These are phyloP conservation scores for Boletellus ananas DNA, from an alignment of 768 basidiomycete genomes.

Conservation along the genomic window DNA sequence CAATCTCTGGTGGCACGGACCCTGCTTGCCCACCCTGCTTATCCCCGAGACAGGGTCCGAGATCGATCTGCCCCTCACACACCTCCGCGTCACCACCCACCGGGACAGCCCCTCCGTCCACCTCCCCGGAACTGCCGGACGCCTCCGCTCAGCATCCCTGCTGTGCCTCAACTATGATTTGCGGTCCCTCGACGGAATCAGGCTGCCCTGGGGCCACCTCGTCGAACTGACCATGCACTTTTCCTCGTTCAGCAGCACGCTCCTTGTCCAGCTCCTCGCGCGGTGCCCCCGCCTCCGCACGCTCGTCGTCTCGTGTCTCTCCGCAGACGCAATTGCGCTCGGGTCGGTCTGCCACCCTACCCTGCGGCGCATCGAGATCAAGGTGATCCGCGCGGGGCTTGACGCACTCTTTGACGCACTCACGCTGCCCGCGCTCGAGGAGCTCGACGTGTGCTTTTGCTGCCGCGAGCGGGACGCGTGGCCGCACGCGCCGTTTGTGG, in stretches of 20 bases:
- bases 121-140: slow-evolving; percentile 14
- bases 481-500: slow-evolving; percentile 26
- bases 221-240: slow-evolving; percentile 29
- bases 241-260: slow-evolving; percentile 17
- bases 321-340: slow-evolving; percentile 12
- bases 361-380: slow-evolving; percentile 27
- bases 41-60: neutral
- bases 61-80: slow-evolving; percentile 11
- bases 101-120: slow-evolving; percentile 11
- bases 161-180: slow-evolving; percentile 21
- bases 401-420: slow-evolving; percentile 17
- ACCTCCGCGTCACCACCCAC: slow-evolving; percentile 20
- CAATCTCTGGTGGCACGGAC: slow-evolving; percentile 34
- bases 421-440: slow-evolving; percentile 27
- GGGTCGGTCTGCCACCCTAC: slow-evolving; percentile 17
- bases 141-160: slow-evolving; percentile 19
- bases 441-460: slow-evolving; percentile 31
- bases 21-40: slow-evolving; percentile 21
- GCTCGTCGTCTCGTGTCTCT: slow-evolving; percentile 24
- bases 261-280: slow-evolving; percentile 22
- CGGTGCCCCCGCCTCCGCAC: slow-evolving; percentile 21
- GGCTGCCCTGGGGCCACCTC: slow-evolving; percentile 26
- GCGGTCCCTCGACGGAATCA: slow-evolving; percentile 21
- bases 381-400: slow-evolving; percentile 26
- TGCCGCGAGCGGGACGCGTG: slow-evolving; percentile 27